Evolutionary conservation across 352 stramenopile genomes (phyloP).

Genomic region (Phytophthora aleatoria): DNA sequence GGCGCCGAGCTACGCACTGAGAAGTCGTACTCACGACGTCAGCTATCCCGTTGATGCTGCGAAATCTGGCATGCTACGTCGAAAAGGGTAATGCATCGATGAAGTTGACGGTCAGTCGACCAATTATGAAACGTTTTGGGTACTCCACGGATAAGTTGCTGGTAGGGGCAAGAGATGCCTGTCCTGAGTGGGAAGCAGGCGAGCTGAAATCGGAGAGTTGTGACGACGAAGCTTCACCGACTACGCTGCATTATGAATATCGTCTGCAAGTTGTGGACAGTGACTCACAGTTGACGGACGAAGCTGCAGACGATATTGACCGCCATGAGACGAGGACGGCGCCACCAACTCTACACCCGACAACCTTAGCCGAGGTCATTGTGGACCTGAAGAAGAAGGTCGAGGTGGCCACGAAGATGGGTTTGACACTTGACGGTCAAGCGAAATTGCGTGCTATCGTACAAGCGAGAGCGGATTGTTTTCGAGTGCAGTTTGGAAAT

Average conservation of each 20-base stretch:
- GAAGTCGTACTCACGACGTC: not conserved
- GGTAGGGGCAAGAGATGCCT: not conserved
- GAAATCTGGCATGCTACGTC: not conserved
- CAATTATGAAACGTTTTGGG: not conserved
- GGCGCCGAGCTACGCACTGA: not conserved
- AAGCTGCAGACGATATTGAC: not conserved
- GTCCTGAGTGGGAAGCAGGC: conserved; percentile 14
- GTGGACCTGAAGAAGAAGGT: conserved; percentile 5
- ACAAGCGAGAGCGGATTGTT: not conserved
- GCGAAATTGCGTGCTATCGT: conserved; percentile 3
- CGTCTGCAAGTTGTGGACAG: not conserved
- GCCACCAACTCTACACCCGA: conserved; percentile 1
- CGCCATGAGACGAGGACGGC: conserved; percentile 5
- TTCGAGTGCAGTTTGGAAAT: conserved; percentile 16
- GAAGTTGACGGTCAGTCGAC: not conserved
- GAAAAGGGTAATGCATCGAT: not conserved
- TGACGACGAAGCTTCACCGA: not conserved
- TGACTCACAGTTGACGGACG: not conserved
- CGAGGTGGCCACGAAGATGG: not conserved
- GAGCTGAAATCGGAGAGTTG: not conserved
- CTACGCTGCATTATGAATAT: conserved; percentile 1
- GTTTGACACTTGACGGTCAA: not conserved
- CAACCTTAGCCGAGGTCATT: not conserved
- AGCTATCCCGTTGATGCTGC: conserved; percentile 4
- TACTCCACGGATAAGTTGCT: conserved; percentile 11